Evolutionary conservation across 164 flowering plant species (phyloP), one percentile per base, ranked within the genome.

Genomic region (Magnolia kwangsiensis): DNA sequence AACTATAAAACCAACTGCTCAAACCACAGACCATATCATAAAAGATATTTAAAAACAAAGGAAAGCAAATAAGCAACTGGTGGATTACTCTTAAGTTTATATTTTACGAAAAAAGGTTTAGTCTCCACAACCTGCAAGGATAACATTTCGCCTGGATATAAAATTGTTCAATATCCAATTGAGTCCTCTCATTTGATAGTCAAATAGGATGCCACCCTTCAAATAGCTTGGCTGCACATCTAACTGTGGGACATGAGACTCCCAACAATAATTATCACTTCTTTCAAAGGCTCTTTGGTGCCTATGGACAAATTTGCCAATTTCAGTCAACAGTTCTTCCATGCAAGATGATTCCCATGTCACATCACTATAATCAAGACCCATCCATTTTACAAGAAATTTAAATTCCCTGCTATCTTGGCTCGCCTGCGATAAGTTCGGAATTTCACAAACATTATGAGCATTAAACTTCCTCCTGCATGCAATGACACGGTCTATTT

Each of bases 331-430:
- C 14, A 73, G 20, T 37, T 73, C 75, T 5, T 59, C 51, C 19
- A 20, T 73, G 49, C 66, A 55, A 27, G 75, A 73, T 50, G 75
- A 50, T 37, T 73, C 75, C 75, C 75, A 73, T 9, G 75, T 73
- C 4, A 49, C 49, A 59, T 73, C 75, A 73, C 21, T 16, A 21
- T 73, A 73, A 55, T 73, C 75, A 59, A 73, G 67, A 13, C 75
- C 75, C 75, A n/a, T 73, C 75, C 75, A 73, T 63, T 73, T 73
- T 51, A 73, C 75, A 10, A 73, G 67, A 73, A 55, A 73, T 73
- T 73, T 68, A 61, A 50, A 37, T 37, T 73, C 37, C 9, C 50
- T 49, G 37, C 19, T 23, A 18, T 10, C 72, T 21, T 51, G 64
- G 21, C 63, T 51, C 11, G 24, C n/a, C 16, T 73, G 50, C 59